Percentiles rank a stretch among this genome's conserved stretches.
These are phyloP conservation scores for Paxillus rubicundulus DNA, from an alignment of 768 basidiomycete genomes.

Conservation along the genomic window DNA sequence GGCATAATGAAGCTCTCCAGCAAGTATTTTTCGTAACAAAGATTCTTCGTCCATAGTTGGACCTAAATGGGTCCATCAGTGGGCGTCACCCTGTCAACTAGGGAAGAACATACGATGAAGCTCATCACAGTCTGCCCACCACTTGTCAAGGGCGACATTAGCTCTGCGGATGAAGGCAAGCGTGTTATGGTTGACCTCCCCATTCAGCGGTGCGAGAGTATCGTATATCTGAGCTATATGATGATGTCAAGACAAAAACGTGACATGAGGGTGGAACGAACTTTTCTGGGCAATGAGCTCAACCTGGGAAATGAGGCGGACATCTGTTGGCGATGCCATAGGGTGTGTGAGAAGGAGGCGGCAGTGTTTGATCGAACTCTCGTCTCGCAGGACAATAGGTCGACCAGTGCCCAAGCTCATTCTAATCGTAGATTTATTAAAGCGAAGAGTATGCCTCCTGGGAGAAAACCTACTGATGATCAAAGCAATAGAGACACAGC, in stretches of 20 bases:
- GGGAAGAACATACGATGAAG: constrained; percentile 61
- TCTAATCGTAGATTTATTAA: constrained; percentile 38
- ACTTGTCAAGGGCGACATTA: constrained; percentile 81
- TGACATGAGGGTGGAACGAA: constrained; percentile 34
- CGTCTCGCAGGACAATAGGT: constrained; percentile 86
- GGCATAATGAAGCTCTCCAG: constrained; percentile 86
- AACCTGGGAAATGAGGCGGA: constrained; percentile 81
- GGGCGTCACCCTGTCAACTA: neutral
- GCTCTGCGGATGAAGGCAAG: constrained; percentile 86
- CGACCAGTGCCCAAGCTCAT: constrained; percentile 92
- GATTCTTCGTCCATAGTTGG: constrained; percentile 83
- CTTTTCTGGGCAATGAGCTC: constrained; percentile 92
- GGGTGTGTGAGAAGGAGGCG: constrained; percentile 78
- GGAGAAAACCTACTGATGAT: constrained; percentile 72
- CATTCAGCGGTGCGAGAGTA: constrained; percentile 80
- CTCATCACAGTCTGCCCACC: constrained; percentile 88
- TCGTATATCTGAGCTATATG: constrained; percentile 86
- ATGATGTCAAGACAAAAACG: constrained; percentile 1
- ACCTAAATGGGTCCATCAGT: constrained; percentile 39
- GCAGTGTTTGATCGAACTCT: constrained; percentile 82
- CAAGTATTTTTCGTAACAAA: constrained; percentile 81
- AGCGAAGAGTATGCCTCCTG: neutral
- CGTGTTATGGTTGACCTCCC: constrained; percentile 82
- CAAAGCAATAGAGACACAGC: constrained; percentile 95
- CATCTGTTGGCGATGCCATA: constrained; percentile 88